These are phyloP conservation scores for Zanthoxylum bungeanum DNA, from an alignment of 345 rosid species.

Conservation along the genomic window DNA sequence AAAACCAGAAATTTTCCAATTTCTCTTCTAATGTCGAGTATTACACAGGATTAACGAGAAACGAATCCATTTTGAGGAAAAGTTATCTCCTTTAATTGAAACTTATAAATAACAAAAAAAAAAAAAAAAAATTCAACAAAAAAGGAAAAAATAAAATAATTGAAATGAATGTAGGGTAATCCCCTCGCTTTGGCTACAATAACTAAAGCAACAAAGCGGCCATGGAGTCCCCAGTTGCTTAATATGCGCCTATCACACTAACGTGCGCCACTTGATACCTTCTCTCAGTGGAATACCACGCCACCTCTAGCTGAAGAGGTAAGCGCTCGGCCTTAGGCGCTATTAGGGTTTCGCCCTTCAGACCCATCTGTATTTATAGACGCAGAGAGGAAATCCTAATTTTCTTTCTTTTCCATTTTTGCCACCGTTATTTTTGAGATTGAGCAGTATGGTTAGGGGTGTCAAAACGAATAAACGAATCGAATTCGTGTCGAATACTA, in stretches of 20 bases:
- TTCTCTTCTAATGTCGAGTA: not conserved
- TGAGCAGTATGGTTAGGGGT: not conserved
- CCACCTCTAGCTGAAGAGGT: slow-evolving; percentile 41
- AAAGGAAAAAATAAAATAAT: not conserved
- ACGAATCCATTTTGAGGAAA: not conserved
- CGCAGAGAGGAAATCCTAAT: not conserved
- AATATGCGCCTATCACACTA: slow-evolving; percentile 49
- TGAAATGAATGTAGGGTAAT: slow-evolving; percentile 30
- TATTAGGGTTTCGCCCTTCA: too few species aligned
- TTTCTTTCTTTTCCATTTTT: not conserved
- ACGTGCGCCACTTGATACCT: slow-evolving; percentile 46
- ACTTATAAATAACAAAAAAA: not conserved
- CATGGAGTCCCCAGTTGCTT: slow-evolving; percentile 32
- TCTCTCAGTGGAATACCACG: slow-evolving; percentile 59
- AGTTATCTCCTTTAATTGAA: not conserved
- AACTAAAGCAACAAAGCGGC: slow-evolving; percentile 46
- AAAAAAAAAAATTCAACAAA: not conserved
- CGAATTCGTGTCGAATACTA: too few species aligned
- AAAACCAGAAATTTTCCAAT: not conserved
- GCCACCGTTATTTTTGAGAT: not conserved
- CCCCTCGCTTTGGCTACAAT: slow-evolving; percentile 36
- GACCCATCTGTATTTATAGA: not conserved
- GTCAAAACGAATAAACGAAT: too few species aligned
- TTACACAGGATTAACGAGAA: not conserved
- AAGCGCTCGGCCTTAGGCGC: slow-evolving; percentile 61